These are phyloP conservation scores for Monascus ruber DNA, from an alignment of 2,329 filamentous ascomycete species.

Conservation along the genomic window DNA sequence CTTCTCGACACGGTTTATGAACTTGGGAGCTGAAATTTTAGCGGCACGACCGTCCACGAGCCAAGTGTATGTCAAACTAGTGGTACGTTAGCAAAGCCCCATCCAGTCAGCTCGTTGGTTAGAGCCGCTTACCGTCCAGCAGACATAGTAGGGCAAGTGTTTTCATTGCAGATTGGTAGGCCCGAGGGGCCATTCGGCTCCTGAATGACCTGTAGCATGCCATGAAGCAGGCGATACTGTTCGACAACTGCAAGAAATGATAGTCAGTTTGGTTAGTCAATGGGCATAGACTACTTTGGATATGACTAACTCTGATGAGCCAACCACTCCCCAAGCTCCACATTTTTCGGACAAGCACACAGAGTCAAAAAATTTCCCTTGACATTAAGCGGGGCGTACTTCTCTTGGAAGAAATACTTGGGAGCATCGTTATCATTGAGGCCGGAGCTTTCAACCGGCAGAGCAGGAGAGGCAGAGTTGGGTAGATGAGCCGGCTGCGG, in stretches of 20 bases:
- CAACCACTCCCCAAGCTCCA: slow-evolving; percentile 91
- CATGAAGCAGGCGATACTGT: slow-evolving; percentile 79
- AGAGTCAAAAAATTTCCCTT: slow-evolving; percentile 97
- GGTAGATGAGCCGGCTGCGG: slow-evolving; percentile 21
- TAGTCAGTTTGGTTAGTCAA: slow-evolving; percentile 3
- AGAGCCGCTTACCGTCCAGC: slow-evolving; percentile 65
- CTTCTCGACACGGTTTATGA: slow-evolving; percentile 90
- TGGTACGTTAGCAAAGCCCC: slow-evolving; percentile 7
- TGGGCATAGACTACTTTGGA: background rate
- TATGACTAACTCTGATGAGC: slow-evolving; percentile 72
- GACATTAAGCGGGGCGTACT: slow-evolving; percentile 69
- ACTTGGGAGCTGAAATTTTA: slow-evolving; percentile 83
- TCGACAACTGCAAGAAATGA: slow-evolving; percentile 59
- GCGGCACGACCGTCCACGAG: slow-evolving; percentile 80
- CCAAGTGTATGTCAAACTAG: slow-evolving; percentile 90
- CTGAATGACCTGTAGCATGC: slow-evolving; percentile 79
- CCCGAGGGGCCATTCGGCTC: slow-evolving; percentile 69
- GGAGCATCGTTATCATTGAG: slow-evolving; percentile 31
- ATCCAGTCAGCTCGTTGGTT: background rate
- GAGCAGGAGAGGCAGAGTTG: slow-evolving; percentile 30
- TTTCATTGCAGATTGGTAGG: slow-evolving; percentile 68
- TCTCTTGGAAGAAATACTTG: slow-evolving; percentile 42
- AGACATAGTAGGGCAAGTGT: slow-evolving; percentile 82
- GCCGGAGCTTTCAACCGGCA: slow-evolving; percentile 25
- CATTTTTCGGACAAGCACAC: slow-evolving; percentile 82